Base-by-base conservation (phyloP, 2,329 filamentous ascomycete species). In the Paraphaeosphaeria sporulosa region DNA sequence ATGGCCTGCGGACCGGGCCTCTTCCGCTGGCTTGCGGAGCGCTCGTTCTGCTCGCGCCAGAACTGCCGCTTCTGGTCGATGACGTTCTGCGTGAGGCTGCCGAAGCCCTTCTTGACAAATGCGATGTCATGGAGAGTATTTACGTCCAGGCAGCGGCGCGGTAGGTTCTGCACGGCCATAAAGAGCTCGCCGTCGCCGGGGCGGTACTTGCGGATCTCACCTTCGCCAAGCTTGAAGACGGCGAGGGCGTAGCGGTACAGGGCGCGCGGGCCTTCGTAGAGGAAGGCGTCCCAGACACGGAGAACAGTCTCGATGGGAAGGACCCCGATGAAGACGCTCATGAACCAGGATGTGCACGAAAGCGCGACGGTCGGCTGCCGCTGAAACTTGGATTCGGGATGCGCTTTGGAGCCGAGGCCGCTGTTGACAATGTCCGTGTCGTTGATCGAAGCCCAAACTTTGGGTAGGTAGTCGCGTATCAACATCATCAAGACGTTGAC, bases 281-380 rank as follows among this genome's bases (percentile, higher is more conserved):
- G 96, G 74, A 98, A 94, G 1, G 93, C 88, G 70, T 98, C 94
- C 94, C 94, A 98, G 1, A 97, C 92, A 8, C 94, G 90, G 19
- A 97, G 85, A 0, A 94, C 94, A 19, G 90, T 93, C 79, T 98
- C 94, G 63, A 96, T 93, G 1, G 94, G 94, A 19, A 98, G 82
- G 0, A 92, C 96, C 55, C 94, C 93, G 62, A 97, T 95, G 77
- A 95, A 97, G 70, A 95, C 91, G 51, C 92, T 96, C 94, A 98
- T 97, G 78, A 98, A 96, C 94, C 94, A 98, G 4, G 94, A 92
- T 10, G 94, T 97, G 78, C 95, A 93, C 68, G 93, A 96, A 5
- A 98, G 85, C 0, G 92, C 95, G 66, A 98, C 94, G 13, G 94
- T 94, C 0, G 94, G 94, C 12, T 97, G 85, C 4, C 90, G 79